A percentile compares a stretch with the other conserved stretches of the same genome.
Conservation (phyloP, 2,329 filamentous ascomycete genomes). For the Aspergillus tanneri region DNA sequence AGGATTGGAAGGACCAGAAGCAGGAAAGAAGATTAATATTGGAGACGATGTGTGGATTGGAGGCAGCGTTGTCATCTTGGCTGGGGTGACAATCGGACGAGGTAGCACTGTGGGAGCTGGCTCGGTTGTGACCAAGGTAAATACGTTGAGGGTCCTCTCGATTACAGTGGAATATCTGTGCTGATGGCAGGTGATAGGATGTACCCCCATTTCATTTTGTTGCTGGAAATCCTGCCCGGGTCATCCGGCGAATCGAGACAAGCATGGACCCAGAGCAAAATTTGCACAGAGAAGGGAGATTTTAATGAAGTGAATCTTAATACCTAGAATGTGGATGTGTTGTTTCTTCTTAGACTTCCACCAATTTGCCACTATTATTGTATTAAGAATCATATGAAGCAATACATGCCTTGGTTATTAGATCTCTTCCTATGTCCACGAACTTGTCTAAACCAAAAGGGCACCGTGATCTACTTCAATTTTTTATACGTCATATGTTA, state of each 20-base stretch:
- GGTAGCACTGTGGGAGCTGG: slow-evolving; percentile 45
- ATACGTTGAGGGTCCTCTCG: neutral
- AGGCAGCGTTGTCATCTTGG: slow-evolving; percentile 46
- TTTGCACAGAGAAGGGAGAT: neutral
- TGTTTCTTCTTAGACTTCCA: too few species aligned
- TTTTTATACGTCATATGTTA: too few species aligned
- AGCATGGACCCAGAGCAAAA: slow-evolving; percentile 24
- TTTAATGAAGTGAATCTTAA: neutral
- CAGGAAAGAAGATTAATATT: slow-evolving; percentile 49
- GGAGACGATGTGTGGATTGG: slow-evolving; percentile 53
- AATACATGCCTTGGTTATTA: too few species aligned
- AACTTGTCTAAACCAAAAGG: too few species aligned
- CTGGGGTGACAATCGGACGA: slow-evolving; percentile 43
- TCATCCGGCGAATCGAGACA: slow-evolving; percentile 27
- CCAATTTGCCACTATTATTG: too few species aligned
- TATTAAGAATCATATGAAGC: too few species aligned
- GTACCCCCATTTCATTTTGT: slow-evolving; percentile 30
- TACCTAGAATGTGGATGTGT: too few species aligned
- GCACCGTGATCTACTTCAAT: too few species aligned
- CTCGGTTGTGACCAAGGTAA: slow-evolving; percentile 43
- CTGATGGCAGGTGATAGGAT: slow-evolving; percentile 19
- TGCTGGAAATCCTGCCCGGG: slow-evolving; percentile 27
- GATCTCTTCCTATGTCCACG: too few species aligned
- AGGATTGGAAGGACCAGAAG: slow-evolving; percentile 48
- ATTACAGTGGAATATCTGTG: neutral